Evolutionary conservation across 208 protist species (phyloP).

Genomic region (Leishmania major): DNA sequence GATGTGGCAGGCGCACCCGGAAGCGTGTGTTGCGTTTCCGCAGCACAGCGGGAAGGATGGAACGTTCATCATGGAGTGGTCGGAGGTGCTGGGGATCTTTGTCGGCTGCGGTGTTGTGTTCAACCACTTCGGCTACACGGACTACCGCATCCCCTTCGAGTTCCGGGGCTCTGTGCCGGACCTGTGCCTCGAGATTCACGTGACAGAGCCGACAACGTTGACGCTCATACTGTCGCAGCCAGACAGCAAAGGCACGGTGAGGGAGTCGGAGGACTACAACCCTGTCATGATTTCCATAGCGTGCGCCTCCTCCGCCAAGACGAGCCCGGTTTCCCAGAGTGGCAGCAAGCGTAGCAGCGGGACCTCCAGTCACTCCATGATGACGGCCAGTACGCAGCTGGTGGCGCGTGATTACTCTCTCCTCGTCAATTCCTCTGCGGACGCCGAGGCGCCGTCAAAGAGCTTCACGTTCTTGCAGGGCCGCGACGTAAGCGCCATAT

Average conservation of each 20-base stretch:
- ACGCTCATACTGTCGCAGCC: conserved; percentile 78
- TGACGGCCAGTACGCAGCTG: conserved; percentile 35
- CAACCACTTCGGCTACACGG: conserved; percentile 56
- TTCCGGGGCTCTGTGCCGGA: conserved; percentile 73
- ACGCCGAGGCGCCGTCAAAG: conserved; percentile 65
- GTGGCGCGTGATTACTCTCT: conserved; percentile 43
- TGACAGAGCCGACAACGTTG: conserved; percentile 44
- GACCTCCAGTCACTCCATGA: conserved; percentile 39
- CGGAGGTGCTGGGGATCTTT: conserved; percentile 71
- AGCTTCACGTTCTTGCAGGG: conserved; percentile 76
- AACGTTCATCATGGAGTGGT: conserved; percentile 80
- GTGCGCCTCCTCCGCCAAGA: conserved; percentile 12
- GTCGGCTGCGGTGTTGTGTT: conserved; percentile 79
- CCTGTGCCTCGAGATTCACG: conserved; percentile 67
- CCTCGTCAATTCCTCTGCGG: conserved; percentile 67
- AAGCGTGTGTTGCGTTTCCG: conserved; percentile 41
- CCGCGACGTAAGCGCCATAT: conserved; percentile 77
- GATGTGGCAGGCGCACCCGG: conserved; percentile 67
- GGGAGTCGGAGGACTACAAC: conserved; percentile 41
- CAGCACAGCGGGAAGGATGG: conserved; percentile 48
- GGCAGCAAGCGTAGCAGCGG: conserved; percentile 24
- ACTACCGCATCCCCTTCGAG: conserved; percentile 76
- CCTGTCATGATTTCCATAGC: conserved; percentile 84
- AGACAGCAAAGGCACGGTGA: conserved; percentile 67
- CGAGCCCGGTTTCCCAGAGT: conserved; percentile 16